Conservation (phyloP, 441 rosid species). For the Hura crepitans region DNA sequence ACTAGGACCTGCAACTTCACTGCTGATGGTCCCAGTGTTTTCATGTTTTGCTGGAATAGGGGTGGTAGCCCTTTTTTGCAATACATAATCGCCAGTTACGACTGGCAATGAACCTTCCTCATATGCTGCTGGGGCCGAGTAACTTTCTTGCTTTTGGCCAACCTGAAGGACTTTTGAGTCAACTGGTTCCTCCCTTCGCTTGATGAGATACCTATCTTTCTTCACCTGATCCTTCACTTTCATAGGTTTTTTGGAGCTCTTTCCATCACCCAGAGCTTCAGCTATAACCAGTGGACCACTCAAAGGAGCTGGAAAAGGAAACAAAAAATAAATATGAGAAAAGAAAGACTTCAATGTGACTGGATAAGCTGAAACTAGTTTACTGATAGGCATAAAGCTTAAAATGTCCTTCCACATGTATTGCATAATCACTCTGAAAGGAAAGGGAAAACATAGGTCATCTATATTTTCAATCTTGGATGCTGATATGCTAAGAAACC, state of each 20-base stretch:
- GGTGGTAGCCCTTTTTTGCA: conserved; percentile 59
- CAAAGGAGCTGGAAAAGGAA: conserved; percentile 66
- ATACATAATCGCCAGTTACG: conserved; percentile 48
- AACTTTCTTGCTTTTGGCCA: conserved; percentile 37
- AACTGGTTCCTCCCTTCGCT: conserved; percentile 64
- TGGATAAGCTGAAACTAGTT: neutral
- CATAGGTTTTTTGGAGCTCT: conserved; percentile 48
- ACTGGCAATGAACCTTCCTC: conserved; percentile 42
- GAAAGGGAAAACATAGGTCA: neutral
- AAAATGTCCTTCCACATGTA: conserved; percentile 1
- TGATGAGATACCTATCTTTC: conserved; percentile 71
- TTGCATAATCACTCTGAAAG: neutral
- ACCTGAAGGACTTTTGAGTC: conserved; percentile 29
- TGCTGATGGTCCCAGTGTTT: conserved; percentile 32
- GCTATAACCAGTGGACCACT: conserved; percentile 93
- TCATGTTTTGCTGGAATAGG: conserved; percentile 34
- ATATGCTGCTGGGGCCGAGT: conserved; percentile 31
- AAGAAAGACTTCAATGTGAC: conserved; percentile 20
- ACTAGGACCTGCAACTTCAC: conserved; percentile 35
- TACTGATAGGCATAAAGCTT: neutral
- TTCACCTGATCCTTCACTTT: conserved; percentile 74
- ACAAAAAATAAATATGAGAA: neutral
- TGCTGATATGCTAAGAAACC: neutral
- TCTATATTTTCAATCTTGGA: neutral
- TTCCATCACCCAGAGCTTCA: conserved; percentile 61